These are phyloP conservation scores for Hypoxylon trugodes DNA, from an alignment of 495 filamentous ascomycete genomes.

Conservation along the genomic window DNA sequence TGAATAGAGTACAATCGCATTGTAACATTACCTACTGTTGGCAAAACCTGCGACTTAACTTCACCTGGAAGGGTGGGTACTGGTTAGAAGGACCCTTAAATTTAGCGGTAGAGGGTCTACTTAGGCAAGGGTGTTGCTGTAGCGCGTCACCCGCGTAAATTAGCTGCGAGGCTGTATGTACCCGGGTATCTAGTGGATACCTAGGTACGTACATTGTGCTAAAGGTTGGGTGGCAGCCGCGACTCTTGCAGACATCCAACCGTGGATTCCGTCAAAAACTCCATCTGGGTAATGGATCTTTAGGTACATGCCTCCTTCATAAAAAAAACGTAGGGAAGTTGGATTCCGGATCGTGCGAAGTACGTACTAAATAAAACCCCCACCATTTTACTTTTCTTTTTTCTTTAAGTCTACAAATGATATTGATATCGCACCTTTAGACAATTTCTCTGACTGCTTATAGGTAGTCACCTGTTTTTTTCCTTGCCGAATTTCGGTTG, in stretches of 20 bases:
- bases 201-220: neutral
- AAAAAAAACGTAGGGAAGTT: constrained; percentile 14
- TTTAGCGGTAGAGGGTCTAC: no score
- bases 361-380: constrained; percentile 8
- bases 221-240: constrained; percentile 13
- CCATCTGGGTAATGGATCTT: constrained; percentile 3
- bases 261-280: no score
- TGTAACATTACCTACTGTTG: no score
- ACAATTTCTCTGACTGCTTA: neutral
- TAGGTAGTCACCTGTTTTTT: neutral
- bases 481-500: neutral
- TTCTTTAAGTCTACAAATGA: neutral
- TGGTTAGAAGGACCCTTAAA: no score
- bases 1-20: no score
- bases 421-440: constrained; percentile 12
- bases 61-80: no score
- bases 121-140: no score
- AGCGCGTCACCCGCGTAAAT: constrained; percentile 38
- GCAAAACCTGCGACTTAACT: no score
- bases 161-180: constrained; percentile 8
- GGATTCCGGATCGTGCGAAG: constrained; percentile 18
- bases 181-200: constrained; percentile 1
- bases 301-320: constrained; percentile 5
- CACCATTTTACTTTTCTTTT: constrained; percentile 5
- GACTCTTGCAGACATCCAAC: constrained; percentile 15